Percentiles rank a stretch among this genome's conserved stretches.
These are phyloP conservation scores for Yarrowia galli DNA, from an alignment of 1,139 yeast species.

Conservation along the genomic window DNA sequence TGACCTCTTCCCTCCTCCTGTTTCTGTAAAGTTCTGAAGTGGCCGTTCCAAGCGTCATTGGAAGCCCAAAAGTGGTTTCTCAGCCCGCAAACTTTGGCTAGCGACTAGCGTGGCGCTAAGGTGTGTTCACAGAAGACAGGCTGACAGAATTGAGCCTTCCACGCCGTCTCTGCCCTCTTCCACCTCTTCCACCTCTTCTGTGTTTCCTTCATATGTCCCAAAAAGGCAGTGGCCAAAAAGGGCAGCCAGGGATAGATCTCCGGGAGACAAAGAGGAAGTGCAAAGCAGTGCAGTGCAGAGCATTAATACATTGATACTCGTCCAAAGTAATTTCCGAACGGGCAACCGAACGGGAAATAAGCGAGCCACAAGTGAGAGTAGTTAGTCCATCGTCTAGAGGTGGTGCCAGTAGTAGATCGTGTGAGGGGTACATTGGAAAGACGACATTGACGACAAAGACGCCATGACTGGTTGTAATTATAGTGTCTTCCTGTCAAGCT, in stretches of 20 bases:
- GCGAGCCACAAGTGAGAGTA: no score
- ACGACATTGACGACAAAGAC: no score
- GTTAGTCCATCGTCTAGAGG: no score
- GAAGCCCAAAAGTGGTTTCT: background rate
- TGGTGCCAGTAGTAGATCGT: background rate
- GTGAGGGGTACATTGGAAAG: conserved; percentile 3
- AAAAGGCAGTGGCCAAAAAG: conserved; percentile 8
- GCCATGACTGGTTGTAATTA: background rate
- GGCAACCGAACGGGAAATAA: background rate
- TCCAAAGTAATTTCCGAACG: conserved; percentile 9
- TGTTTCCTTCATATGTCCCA: conserved; percentile 12
- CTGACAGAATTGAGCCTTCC: no score
- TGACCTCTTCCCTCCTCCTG: no score
- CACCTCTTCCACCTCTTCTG: background rate
- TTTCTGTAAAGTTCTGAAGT: no score
- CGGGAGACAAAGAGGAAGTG: background rate
- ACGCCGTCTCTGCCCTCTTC: no score
- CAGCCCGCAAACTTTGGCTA: no score
- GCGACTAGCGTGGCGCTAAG: background rate
- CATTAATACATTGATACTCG: no score
- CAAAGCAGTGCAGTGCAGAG: no score
- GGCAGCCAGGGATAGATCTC: conserved; percentile 25
- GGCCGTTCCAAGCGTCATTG: conserved; percentile 1
- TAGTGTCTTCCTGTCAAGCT: no score
- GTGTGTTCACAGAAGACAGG: no score